These are phyloP conservation scores for Sporothrix brunneoviolacea DNA, from an alignment of 2,329 filamentous ascomycete species.

Conservation along the genomic window DNA sequence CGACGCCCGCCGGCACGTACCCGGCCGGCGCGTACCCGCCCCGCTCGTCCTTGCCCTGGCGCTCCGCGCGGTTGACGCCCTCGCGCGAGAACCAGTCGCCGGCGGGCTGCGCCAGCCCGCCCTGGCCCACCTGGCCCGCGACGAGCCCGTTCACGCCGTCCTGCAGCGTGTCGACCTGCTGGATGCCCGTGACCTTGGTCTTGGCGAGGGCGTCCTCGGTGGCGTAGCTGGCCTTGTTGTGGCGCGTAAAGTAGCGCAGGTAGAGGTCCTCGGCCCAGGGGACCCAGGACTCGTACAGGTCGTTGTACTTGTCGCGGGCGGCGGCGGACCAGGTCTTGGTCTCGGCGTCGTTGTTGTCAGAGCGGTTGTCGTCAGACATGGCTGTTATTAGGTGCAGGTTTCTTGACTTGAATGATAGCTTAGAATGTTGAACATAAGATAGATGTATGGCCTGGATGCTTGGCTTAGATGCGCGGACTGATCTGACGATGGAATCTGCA, in stretches of 20 bases:
- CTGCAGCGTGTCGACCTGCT: slow-evolving; percentile 62
- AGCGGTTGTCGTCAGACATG: not conserved
- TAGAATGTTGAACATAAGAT: not conserved
- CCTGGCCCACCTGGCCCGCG: slow-evolving; percentile 59
- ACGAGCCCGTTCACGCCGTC: slow-evolving; percentile 59
- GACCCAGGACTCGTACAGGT: slow-evolving; percentile 68
- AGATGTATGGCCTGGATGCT: too few species aligned
- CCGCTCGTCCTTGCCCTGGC: slow-evolving; percentile 59
- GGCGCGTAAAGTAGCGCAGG: slow-evolving; percentile 65
- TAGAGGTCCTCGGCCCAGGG: slow-evolving; percentile 72
- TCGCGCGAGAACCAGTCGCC: slow-evolving; percentile 58
- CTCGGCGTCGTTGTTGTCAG: not conserved
- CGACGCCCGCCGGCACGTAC: too few species aligned
- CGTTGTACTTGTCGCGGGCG: slow-evolving; percentile 58
- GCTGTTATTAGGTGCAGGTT: not conserved
- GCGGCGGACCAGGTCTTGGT: slow-evolving; percentile 35
- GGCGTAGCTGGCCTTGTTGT: slow-evolving; percentile 69
- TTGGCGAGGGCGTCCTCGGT: slow-evolving; percentile 62
- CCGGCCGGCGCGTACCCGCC: too few species aligned
- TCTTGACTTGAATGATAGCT: not conserved
- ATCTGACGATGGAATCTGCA: too few species aligned
- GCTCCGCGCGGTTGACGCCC: slow-evolving; percentile 58
- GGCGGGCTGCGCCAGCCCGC: slow-evolving; percentile 57
- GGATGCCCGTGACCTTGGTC: slow-evolving; percentile 61
- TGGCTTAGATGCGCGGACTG: too few species aligned